Conservation (phyloP, 768 basidiomycete species). For the Tricholoma matsutake region DNA sequence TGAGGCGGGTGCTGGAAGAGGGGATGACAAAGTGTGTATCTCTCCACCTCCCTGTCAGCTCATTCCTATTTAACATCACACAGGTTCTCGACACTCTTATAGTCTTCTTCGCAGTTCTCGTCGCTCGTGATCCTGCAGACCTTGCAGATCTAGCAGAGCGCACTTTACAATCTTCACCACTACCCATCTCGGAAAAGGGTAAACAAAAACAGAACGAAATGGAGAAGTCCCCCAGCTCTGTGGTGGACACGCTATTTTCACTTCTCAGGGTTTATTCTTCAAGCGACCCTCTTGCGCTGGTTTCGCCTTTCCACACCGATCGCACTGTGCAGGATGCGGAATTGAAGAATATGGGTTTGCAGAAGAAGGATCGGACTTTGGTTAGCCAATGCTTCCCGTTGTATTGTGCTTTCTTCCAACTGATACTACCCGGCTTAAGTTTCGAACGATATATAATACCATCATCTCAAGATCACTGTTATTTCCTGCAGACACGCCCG, state of each 20-base stretch:
- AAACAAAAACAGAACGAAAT: constrained; percentile 3
- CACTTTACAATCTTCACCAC: constrained; percentile 11
- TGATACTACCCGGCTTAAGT: constrained; percentile 19
- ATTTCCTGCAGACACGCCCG: constrained; percentile 31
- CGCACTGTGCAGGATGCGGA: constrained; percentile 31
- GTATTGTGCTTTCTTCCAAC: background rate
- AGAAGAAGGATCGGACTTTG: constrained; percentile 52
- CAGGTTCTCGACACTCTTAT: constrained; percentile 67
- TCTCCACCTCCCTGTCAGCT: background rate
- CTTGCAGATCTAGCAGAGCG: constrained; percentile 52
- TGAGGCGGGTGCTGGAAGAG: constrained; percentile 54
- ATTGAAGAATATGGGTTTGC: constrained; percentile 49
- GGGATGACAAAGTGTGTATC: constrained; percentile 47
- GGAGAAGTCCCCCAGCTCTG: constrained; percentile 15
- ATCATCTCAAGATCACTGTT: constrained; percentile 34
- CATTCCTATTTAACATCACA: background rate
- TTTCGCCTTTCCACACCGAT: constrained; percentile 21
- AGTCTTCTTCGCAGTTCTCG: constrained; percentile 57
- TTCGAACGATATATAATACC: constrained; percentile 33
- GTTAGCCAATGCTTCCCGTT: constrained; percentile 34
- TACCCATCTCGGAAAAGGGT: constrained; percentile 9
- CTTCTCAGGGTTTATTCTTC: constrained; percentile 29
- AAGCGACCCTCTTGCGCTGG: constrained; percentile 49
- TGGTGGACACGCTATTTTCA: constrained; percentile 42
- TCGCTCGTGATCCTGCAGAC: constrained; percentile 55